Evolutionary conservation across 345 rosid genomes (phyloP).

Genomic region (Turnera subulata): DNA sequence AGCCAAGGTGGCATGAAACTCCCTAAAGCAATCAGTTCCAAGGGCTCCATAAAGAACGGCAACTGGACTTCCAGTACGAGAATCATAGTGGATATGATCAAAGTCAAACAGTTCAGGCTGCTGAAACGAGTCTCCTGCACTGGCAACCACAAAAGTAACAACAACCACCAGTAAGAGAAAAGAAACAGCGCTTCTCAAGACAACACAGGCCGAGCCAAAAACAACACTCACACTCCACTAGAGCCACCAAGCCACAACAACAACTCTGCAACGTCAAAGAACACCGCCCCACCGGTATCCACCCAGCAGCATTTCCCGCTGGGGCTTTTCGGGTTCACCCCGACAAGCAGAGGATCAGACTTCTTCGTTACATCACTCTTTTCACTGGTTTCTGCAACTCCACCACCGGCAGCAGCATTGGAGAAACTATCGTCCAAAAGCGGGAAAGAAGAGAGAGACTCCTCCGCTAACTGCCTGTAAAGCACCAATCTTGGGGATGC

Average conservation of each 20-base stretch:
- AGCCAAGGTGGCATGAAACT: constrained; percentile 60
- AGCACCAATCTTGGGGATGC: constrained; percentile 91
- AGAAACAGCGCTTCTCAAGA: constrained; percentile 6
- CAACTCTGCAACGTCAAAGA: constrained; percentile 67
- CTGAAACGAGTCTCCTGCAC: constrained; percentile 58
- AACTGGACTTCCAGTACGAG: constrained; percentile 54
- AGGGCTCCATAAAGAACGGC: constrained; percentile 90
- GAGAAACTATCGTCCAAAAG: constrained; percentile 44
- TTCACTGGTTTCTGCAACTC: constrained; percentile 23
- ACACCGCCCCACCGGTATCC: constrained; percentile 73
- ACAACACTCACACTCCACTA: constrained; percentile 42
- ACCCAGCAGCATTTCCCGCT: constrained; percentile 90
- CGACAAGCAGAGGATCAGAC: constrained; percentile 47
- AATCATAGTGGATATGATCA: constrained; percentile 69
- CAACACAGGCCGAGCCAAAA: background rate
- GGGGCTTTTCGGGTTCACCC: constrained; percentile 46
- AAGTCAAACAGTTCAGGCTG: constrained; percentile 84
- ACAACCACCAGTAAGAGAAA: constrained; percentile 15
- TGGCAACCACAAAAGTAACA: constrained; percentile 25
- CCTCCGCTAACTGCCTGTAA: constrained; percentile 85
- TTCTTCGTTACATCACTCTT: constrained; percentile 22
- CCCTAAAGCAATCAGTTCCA: constrained; percentile 78
- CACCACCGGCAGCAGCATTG: constrained; percentile 18
- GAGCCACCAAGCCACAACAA: constrained; percentile 51
- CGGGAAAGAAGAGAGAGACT: constrained; percentile 90